Conservation (phyloP, 768 basidiomycete species). For the Amanita fuliginea region DNA sequence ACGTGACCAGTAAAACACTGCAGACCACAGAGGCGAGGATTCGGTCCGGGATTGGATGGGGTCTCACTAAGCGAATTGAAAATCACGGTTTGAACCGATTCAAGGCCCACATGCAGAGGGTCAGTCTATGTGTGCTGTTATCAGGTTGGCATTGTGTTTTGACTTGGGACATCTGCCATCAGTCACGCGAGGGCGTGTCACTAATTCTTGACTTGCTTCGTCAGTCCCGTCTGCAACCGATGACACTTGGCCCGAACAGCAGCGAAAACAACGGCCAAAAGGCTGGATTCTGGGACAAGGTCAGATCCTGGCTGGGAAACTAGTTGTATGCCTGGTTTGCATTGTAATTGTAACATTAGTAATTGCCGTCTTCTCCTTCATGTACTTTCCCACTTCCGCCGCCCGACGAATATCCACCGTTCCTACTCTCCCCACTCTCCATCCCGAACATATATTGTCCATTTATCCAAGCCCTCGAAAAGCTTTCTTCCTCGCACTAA, state of each 20-base stretch:
- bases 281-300: constrained; percentile 24
- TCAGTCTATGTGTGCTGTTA: constrained; percentile 21
- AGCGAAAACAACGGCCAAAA: constrained; percentile 4
- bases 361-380: constrained; percentile 15
- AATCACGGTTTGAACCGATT: constrained; percentile 76
- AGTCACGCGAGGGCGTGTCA: constrained; percentile 86
- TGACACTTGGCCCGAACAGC: constrained; percentile 28
- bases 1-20: constrained; percentile 49
- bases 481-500: constrained; percentile 68
- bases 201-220: constrained; percentile 71
- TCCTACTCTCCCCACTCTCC: constrained; percentile 56
- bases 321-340: constrained; percentile 3
- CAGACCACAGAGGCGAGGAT: constrained; percentile 84
- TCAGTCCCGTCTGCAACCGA: constrained; percentile 59
- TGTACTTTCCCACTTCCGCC: constrained; percentile 84
- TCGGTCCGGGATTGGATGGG: constrained; percentile 86
- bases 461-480: constrained; percentile 60
- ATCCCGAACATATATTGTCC: constrained; percentile 45
- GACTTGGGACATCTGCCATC: constrained; percentile 5
- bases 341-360: constrained; percentile 6
- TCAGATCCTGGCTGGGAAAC: constrained; percentile 27
- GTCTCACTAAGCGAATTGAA: constrained; percentile 79
- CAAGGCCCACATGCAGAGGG: constrained; percentile 80
- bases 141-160: background rate
- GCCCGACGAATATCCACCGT: constrained; percentile 62